Evolutionary conservation across 345 rosid species (phyloP), one percentile per base, ranked within the genome.

Genomic region (Hibiscus mutabilis): DNA sequence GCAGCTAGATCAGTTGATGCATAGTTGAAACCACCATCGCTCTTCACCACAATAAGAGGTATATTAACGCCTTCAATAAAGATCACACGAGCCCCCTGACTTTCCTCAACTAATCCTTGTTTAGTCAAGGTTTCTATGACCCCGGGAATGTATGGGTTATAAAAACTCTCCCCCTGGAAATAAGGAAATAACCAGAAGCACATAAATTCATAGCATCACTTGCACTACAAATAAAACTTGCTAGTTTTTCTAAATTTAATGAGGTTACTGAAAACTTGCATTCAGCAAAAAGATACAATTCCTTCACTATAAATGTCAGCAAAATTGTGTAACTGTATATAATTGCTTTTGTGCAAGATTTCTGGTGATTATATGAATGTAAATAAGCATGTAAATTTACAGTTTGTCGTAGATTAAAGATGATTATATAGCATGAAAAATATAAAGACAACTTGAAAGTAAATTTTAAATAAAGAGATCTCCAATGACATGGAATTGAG

Each of bases 81-180:
- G 66, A 92, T 89, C 60, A 95, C 98, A 77, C 87, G 99, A 81
- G 96, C 97, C 70, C 96, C 98, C 62, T 92, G 80, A 74, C 96
- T 95, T 79, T 92, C 97, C 81, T 86, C 86, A 51, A 92, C 83
- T 75, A 95, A 83, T 59, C 97, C 97, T 77, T 82, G 73, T 70
- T 79, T 79, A 65, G 62, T 80, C 71, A 95, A 73, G 21, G 72
- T 77, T 76, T 84, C 88, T 76, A 95, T 79, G 8, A 90, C 86
- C 42, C 75, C 72, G 1, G 91, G 86, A 76, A 95, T 92, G 77
- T 76, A 78, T 0, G 91, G 96, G 73, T 95, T 95, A 78, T 95
- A 92, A 80, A 95, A 95, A 84, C 99, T 95, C 82, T 95, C 99
- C n/a, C 99, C 99, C 98, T 95, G 79, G 66, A 69, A 83, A 71